Evolutionary conservation across 2,329 filamentous ascomycete species (phyloP).

Genomic region (Neofusicoccum ribis): DNA sequence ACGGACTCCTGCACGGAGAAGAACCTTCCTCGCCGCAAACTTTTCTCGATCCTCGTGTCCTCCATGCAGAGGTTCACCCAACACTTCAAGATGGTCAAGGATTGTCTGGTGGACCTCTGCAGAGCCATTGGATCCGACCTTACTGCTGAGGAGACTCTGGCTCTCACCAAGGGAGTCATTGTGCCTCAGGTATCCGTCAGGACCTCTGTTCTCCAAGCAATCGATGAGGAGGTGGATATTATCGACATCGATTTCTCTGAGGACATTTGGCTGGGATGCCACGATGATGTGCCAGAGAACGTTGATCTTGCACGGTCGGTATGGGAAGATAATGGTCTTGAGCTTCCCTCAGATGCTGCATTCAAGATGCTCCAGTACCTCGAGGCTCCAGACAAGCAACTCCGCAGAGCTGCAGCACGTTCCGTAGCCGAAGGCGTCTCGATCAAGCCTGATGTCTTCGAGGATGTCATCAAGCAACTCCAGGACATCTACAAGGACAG

Average conservation of each 20-base stretch:
- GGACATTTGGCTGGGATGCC: slow-evolving; percentile 89
- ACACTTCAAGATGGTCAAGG: slow-evolving; percentile 93
- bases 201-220: slow-evolving; percentile 81
- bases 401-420: slow-evolving; percentile 80
- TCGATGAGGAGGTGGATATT: slow-evolving; percentile 89
- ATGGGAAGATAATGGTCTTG: slow-evolving; percentile 90
- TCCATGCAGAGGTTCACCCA: slow-evolving; percentile 88
- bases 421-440: slow-evolving; percentile 74
- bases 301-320: slow-evolving; percentile 79
- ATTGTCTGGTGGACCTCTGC: slow-evolving; percentile 84
- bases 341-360: slow-evolving; percentile 66
- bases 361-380: slow-evolving; percentile 74
- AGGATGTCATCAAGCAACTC: slow-evolving; percentile 63
- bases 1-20: slow-evolving; percentile 75
- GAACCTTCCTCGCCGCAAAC: slow-evolving; percentile 72
- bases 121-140: slow-evolving; percentile 84
- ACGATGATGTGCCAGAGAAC: slow-evolving; percentile 90
- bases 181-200: slow-evolving; percentile 79
- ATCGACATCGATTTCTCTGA: slow-evolving; percentile 82
- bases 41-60: slow-evolving; percentile 70
- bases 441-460: slow-evolving; percentile 60
- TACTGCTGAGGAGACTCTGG: slow-evolving; percentile 66
- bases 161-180: slow-evolving; percentile 76
- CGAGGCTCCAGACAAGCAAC: slow-evolving; percentile 74
- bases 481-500: slow-evolving; percentile 73